Conservation (phyloP, 306 rosid genomes). For the Sesbania bispinosa region DNA sequence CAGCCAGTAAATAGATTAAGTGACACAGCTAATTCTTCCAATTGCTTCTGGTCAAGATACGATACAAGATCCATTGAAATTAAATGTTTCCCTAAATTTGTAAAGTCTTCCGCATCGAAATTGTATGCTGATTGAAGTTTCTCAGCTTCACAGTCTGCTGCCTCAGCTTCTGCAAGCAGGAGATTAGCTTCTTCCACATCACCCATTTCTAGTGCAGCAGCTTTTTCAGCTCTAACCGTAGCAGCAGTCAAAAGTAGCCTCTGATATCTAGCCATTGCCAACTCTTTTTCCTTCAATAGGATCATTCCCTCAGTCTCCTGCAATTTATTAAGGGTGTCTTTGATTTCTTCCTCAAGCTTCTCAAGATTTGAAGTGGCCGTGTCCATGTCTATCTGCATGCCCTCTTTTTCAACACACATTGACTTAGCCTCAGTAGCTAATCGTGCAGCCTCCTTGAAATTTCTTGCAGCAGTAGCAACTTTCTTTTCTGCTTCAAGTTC, state of each 20-base stretch:
- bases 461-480: slow-evolving; percentile 76
- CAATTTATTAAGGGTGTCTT: slow-evolving; percentile 48
- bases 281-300: slow-evolving; percentile 63
- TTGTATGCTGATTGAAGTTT: slow-evolving; percentile 52
- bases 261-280: slow-evolving; percentile 70
- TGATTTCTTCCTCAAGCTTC: slow-evolving; percentile 65
- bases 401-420: slow-evolving; percentile 53
- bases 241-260: slow-evolving; percentile 65
- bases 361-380: slow-evolving; percentile 46
- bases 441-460: slow-evolving; percentile 87
- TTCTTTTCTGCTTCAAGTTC: slow-evolving; percentile 84
- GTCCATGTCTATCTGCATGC: slow-evolving; percentile 49
- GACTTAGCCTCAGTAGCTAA: slow-evolving; percentile 75
- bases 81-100: slow-evolving; percentile 46
- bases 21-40: slow-evolving; percentile 58
- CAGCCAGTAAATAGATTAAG: slow-evolving; percentile 21
- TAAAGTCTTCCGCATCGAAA: slow-evolving; percentile 50
- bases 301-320: slow-evolving; percentile 63
- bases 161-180: slow-evolving; percentile 77
- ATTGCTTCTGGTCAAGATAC: slow-evolving; percentile 54
- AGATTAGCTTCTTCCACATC: slow-evolving; percentile 72
- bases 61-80: slow-evolving; percentile 72
- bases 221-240: slow-evolving; percentile 63
- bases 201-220: slow-evolving; percentile 67
- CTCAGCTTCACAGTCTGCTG: slow-evolving; percentile 64